Evolutionary conservation across 805 yeast species (phyloP), one percentile per base, ranked within the genome.

Genomic region (Kluyveromyces siamensis): DNA sequence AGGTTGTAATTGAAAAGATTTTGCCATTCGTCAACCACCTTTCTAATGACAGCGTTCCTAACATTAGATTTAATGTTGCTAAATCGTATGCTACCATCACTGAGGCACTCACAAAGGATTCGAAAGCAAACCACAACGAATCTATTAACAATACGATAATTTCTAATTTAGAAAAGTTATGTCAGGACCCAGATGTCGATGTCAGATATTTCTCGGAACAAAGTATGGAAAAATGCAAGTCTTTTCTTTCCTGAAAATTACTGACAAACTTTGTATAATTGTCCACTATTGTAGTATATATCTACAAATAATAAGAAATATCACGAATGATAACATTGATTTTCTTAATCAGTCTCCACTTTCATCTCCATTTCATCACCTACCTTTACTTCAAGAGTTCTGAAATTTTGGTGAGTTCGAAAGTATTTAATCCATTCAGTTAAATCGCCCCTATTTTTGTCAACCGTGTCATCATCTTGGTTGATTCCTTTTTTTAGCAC

Each of bases 41-140:
- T 58, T 74, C 81, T 38, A 73, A 72, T 37, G 99, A 93, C 69
- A 76, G 81, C 8, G 97, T 93, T 49, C 96, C 99, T 58, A 93
- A 93, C 67, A 90, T 93, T 53, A 79, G 97, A 62, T 93, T 93
- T 72, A 93, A 90, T 69, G 89, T 86, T 53, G 97, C 99, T 27
- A 89, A 88, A 67, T 79, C 95, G 14, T 80, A 85, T 61, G 75
- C 79, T 40, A 70, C 74, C 25, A 72, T 85, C 35, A 81, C 81
- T 7, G 77, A 80, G 59, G 72, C 80, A 14, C 68, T 86, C 50
- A 55, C 58, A 41, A 65, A 65, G 45, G 66, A 62, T 48, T 56
- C 53, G 35, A 53, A 51, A 19, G 49, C 55, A 37, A 60, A 57
- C 40, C 58, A 64, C 35, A 50, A 51, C 6, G 60, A 66, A n/a